Conservation (phyloP, 805 yeast species). For the Danielia reshetovae region DNA sequence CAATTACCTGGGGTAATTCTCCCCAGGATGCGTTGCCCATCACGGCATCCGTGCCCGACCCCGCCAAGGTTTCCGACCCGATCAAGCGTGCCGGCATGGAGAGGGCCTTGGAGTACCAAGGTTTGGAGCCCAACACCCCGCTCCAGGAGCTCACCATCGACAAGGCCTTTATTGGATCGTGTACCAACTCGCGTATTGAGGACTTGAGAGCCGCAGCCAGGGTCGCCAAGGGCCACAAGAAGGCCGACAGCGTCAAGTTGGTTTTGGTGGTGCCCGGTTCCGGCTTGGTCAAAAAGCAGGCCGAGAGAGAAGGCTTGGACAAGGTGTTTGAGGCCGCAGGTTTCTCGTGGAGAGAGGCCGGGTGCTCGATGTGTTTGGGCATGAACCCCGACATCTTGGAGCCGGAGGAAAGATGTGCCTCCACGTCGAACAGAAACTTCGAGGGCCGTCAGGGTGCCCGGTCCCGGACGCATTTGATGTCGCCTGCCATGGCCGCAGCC, state of each 20-base stretch:
- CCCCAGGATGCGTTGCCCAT: conserved; percentile 98
- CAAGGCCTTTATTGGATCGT: conserved; percentile 95
- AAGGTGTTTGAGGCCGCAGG: conserved; percentile 89
- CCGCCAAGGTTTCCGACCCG: conserved; percentile 65
- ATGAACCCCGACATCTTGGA: conserved; percentile 97
- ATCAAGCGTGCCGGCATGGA: conserved; percentile 79
- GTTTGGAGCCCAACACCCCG: conserved; percentile 78
- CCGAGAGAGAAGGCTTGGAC: conserved; percentile 92
- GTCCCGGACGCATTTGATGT: conserved; percentile 95
- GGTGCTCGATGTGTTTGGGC: conserved; percentile 99
- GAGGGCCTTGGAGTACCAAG: conserved; percentile 91
- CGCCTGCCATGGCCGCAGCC: conserved; percentile 99
- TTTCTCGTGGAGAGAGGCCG: conserved; percentile 99
- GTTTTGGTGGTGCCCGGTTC: conserved; percentile 97
- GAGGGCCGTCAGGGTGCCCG: conserved; percentile 98
- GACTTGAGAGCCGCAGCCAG: conserved; percentile 94
- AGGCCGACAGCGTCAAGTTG: conserved; percentile 74
- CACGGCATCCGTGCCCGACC: conserved; percentile 88
- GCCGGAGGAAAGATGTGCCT: conserved; percentile 97
- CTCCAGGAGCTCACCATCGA: conserved; percentile 73
- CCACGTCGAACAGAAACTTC: conserved; percentile 97
- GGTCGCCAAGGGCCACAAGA: conserved; percentile 85
- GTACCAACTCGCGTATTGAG: conserved; percentile 97
- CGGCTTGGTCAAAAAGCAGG: conserved; percentile 88
- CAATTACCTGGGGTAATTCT: conserved; percentile 99